Conservation (phyloP, 352 stramenopile genomes). For the Phytophthora agathidicida region DNA sequence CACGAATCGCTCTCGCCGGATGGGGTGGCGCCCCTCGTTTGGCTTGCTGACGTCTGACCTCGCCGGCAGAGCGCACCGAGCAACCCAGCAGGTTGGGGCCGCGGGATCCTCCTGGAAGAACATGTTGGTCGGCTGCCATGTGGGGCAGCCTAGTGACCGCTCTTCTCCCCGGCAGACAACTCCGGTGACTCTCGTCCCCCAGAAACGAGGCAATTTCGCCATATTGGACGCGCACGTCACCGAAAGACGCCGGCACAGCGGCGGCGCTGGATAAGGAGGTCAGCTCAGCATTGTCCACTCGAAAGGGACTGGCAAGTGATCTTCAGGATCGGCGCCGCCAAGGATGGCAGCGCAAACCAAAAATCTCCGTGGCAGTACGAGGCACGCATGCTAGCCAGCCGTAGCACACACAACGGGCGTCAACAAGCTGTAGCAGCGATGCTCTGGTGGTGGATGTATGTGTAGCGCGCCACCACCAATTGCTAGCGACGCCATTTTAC, state of each 20-base stretch:
- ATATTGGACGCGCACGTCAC: slow-evolving; percentile 41
- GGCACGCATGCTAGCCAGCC: too few relatives aligned
- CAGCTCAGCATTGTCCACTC: slow-evolving; percentile 34
- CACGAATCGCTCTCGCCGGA: slow-evolving; percentile 11
- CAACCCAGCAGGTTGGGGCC: slow-evolving; percentile 4
- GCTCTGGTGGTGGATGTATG: too few relatives aligned
- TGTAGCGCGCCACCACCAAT: too few relatives aligned
- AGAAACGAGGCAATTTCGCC: slow-evolving; percentile 44
- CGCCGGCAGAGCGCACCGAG: background rate
- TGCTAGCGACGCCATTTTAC: too few relatives aligned
- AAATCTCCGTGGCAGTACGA: too few relatives aligned
- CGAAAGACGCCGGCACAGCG: slow-evolving; percentile 17
- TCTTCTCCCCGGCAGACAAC: slow-evolving; percentile 27
- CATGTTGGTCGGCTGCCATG: slow-evolving; percentile 18
- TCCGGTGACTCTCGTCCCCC: slow-evolving; percentile 23
- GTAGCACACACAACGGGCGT: too few relatives aligned
- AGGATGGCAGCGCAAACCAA: too few relatives aligned
- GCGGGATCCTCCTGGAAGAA: background rate
- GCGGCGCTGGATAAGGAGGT: slow-evolving; percentile 10
- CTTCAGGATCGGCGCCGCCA: slow-evolving; percentile 17
- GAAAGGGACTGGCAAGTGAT: slow-evolving; percentile 14
- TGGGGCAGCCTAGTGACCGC: slow-evolving; percentile 20
- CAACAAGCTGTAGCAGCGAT: background rate
- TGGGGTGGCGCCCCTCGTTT: slow-evolving; percentile 5
- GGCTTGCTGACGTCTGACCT: background rate